Base-by-base conservation (phyloP, 2,329 filamentous ascomycete genomes). In the Phaeoacremonium minimum region DNA sequence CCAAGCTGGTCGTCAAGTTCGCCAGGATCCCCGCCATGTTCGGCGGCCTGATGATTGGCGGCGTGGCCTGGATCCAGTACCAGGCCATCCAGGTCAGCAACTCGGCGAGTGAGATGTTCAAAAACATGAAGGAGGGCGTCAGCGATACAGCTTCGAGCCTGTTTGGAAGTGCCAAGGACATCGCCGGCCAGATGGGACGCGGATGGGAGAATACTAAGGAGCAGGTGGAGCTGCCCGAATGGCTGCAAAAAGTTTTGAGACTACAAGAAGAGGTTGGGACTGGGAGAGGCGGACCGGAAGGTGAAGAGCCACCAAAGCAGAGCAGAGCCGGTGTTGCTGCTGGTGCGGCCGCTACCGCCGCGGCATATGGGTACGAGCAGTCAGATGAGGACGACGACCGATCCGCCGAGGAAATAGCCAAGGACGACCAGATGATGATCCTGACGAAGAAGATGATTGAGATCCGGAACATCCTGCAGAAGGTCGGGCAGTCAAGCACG, bases 361-460 rank as follows among this genome's bases (percentile, higher is more conserved):
- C 84, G 13, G 87, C 87, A 1, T 88, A 95, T 56, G 87, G 84
- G 26, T 84, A 90, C 50, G 81, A 87, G 15, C 72, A 83, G 39
- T 77, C 80, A 3, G 64, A 70, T 28, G 79, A 85, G 22, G 79
- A 91, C 22, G 78, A 83, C 45, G 61, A 71, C 5, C 71, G 80
- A 37, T 67, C 71, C 7, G 70, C 66, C 15, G 78, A 83, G 38
- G 80, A 85, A 53, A 72, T 75, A 33, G 87, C 88, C 14, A 80
- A 81, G 51, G 93, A 98, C 52, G 93, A 98, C 57, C 93, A 98
- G 62, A 98, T 98, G 91, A 98, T 98, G 93, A 74, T 96, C 48
- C 70, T 98, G 53, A 98, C 94, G 3, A 91, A 93, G 67, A 97
- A 97, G 67, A 98, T 98, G 93, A 98, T 98, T 53, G 93, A 98